Conservation (phyloP, 2,329 filamentous ascomycete genomes). For the Boeremia exigua region DNA sequence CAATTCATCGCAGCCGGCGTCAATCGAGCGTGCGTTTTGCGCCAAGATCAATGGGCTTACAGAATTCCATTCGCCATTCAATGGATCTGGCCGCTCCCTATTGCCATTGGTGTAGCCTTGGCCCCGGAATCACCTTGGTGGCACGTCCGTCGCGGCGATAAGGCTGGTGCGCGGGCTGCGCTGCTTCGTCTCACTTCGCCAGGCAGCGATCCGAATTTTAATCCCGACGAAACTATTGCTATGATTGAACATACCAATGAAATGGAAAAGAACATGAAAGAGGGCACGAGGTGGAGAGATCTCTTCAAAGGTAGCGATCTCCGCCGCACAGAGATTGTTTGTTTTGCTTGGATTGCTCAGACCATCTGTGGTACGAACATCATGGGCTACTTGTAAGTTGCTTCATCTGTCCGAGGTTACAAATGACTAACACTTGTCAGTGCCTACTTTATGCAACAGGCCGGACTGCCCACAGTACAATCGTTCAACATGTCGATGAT, state of each 20-base stretch:
- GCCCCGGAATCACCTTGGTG: constrained; percentile 76
- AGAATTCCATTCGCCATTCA: constrained; percentile 71
- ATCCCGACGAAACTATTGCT: constrained; percentile 65
- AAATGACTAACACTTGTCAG: constrained; percentile 21
- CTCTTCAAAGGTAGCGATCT: constrained; percentile 80
- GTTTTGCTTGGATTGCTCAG: constrained; percentile 55
- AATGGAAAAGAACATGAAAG: constrained; percentile 71
- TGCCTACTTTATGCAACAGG: constrained; percentile 56
- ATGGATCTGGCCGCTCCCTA: constrained; percentile 75
- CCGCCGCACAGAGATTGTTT: constrained; percentile 75
- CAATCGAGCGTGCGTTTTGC: constrained; percentile 68
- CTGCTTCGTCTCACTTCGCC: constrained; percentile 69
- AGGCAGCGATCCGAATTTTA: constrained; percentile 63
- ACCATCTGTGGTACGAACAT: constrained; percentile 53
- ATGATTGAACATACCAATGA: constrained; percentile 92
- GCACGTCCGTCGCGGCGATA: constrained; percentile 69
- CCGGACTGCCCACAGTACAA: constrained; percentile 50
- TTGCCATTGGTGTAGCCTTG: constrained; percentile 68
- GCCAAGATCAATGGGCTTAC: constrained; percentile 70
- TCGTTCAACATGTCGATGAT: constrained; percentile 58
- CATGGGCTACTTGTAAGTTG: constrained; percentile 49
- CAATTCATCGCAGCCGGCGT: constrained; percentile 74
- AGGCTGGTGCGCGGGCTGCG: constrained; percentile 68
- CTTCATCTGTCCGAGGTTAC: neutral
- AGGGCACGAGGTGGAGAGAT: constrained; percentile 75